Evolutionary conservation across 257 asterid genomes (phyloP), one percentile per base, ranked within the genome.

Genomic region (Capsicum rhomboideum): DNA sequence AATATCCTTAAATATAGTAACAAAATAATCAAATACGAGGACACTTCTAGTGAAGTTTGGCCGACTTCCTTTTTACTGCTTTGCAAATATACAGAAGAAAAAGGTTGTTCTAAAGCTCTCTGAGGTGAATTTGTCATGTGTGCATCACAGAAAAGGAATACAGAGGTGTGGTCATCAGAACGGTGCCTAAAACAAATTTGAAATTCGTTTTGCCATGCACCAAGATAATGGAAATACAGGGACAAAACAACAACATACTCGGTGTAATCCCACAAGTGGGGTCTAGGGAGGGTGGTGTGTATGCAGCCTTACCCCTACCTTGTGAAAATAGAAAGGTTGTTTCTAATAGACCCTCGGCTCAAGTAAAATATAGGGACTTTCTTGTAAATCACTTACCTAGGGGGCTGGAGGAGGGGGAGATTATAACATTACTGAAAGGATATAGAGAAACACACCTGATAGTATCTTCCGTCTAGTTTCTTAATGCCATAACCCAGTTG

Each of bases 401-500:
- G 4, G 40, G 6, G 40, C 4, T 34, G 11, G 17, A 28, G n/a
- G n/a, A n/a, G n/a, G 8, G 17, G 58, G 6, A 16, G 34, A 16
- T 6, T 23, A 21, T 21, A 59, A 59, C 34, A 59, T 21, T 59
- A 59, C 68, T 10, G 13, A 23, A 23, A 49, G 11, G 17, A 29
- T 26, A 50, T 34, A 34, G 34, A 46, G 9, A 34, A 10, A 34
- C 87, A 75, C 52, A 92, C 99, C 97, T 95, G 93, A 87, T 82
- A 95, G 88, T 93, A 90, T 79, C 92, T 92, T 23, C 99, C 99
- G 74, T 95, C 98, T 20, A 94, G 93, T 79, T 95, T 95, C 90
- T 85, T 95, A 69, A 94, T 91, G 40, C 99, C 99, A 83, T 95
- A 95, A 79, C 98, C 98, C 85, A 95, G 87, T 63, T 93, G 92